These are phyloP conservation scores for Amanita muscaria DNA, from an alignment of 768 basidiomycete species.

Conservation along the genomic window DNA sequence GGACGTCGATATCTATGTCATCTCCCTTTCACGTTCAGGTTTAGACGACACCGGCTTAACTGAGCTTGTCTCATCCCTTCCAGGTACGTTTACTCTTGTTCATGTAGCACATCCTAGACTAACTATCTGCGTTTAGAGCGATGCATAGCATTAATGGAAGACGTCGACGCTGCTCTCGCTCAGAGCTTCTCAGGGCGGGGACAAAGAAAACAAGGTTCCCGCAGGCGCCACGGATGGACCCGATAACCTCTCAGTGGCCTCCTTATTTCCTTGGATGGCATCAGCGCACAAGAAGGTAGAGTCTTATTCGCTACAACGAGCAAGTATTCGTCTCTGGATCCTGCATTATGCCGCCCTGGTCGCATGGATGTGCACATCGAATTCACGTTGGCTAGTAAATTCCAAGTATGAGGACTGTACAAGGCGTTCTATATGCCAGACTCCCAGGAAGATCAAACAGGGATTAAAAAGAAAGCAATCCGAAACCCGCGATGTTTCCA, in stretches of 20 bases:
- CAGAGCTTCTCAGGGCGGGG: constrained; percentile 20
- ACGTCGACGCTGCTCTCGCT: constrained; percentile 72
- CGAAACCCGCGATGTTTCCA: background rate
- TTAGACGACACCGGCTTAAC: constrained; percentile 49
- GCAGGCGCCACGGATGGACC: too few species aligned
- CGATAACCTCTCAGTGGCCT: too few species aligned
- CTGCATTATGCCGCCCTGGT: constrained; percentile 69
- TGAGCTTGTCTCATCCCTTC: constrained; percentile 44
- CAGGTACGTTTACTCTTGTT: constrained; percentile 25
- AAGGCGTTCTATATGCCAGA: constrained; percentile 50
- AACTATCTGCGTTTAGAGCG: constrained; percentile 26
- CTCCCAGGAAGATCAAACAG: constrained; percentile 16
- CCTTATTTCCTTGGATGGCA: constrained; percentile 72
- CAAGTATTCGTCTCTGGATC: constrained; percentile 58
- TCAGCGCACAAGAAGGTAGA: constrained; percentile 76
- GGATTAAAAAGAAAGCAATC: constrained; percentile 4
- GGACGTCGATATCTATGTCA: constrained; percentile 52
- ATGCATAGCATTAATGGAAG: constrained; percentile 77
- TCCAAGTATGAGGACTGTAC: constrained; percentile 36
- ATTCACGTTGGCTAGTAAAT: constrained; percentile 64
- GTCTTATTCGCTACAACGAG: constrained; percentile 76
- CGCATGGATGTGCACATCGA: constrained; percentile 76
- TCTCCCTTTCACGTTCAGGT: constrained; percentile 47
- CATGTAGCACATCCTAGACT: constrained; percentile 5
- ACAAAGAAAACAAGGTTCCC: constrained; percentile 10